Conservation (phyloP, 106 monocot species). For the Apostasia ramifera region DNA sequence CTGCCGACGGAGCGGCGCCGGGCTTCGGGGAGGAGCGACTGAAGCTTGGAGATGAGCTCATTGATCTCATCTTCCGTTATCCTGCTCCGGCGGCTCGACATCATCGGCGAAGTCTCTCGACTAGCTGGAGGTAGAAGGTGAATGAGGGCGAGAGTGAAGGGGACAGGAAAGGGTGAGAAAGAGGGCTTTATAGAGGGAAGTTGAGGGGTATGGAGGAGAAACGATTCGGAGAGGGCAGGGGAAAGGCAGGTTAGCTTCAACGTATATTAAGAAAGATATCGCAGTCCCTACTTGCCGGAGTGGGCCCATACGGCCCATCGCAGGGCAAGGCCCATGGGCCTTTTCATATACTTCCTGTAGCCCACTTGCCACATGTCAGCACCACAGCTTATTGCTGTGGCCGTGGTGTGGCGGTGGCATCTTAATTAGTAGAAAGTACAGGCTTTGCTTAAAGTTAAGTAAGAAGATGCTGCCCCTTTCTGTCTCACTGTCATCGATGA, state of each 20-base stretch:
- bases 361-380: conserved; percentile 4
- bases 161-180: conserved; percentile 7
- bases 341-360: background rate
- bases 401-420: conserved; percentile 1
- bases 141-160: conserved; percentile 10
- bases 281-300: conserved; percentile 11
- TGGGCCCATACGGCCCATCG: background rate
- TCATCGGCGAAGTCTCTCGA: conserved; percentile 12
- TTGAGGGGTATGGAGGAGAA: no score
- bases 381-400: background rate
- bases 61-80: conserved; percentile 57
- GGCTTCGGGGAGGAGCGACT: conserved; percentile 55
- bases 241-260: background rate
- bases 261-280: conserved; percentile 11
- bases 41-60: conserved; percentile 79
- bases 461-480: conserved; percentile 3
- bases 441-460: background rate
- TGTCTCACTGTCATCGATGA: background rate
- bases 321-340: conserved; percentile 1
- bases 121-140: background rate
- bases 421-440: background rate
- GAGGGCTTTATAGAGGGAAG: conserved; percentile 6
- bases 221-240: background rate
- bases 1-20: conserved; percentile 41
- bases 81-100: conserved; percentile 38